phyloP scores from a whole-genome alignment of 257 asterid species.

The Jaltomata sinuosa region DNA sequence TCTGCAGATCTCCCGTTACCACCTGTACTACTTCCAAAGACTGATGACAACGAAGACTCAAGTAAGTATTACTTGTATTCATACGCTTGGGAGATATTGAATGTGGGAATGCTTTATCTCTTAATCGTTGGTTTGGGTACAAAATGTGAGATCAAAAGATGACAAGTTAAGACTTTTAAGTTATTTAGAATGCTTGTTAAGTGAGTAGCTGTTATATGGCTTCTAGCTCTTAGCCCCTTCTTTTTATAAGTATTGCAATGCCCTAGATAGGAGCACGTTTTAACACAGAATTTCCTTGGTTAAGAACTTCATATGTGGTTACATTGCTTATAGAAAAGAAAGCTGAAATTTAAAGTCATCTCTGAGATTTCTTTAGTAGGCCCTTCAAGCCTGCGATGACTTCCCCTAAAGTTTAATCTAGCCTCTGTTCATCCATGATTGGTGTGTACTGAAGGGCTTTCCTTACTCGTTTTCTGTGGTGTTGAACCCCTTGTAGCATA shows the following conservation, averaged over 20 bases:
- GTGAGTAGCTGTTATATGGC: background rate
- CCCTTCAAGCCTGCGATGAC: background rate
- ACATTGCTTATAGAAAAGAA: background rate
- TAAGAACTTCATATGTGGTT: background rate
- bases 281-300: background rate
- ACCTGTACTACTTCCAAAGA: conserved; percentile 44
- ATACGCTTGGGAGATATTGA: background rate
- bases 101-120: background rate
- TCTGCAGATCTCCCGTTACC: conserved; percentile 61
- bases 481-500: background rate
- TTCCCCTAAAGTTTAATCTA: background rate
- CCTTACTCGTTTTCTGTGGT: background rate
- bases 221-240: background rate
- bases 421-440: background rate
- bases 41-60: conserved; percentile 60
- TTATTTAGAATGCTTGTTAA: too few relatives aligned
- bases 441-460: background rate
- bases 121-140: background rate
- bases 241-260: background rate
- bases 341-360: background rate
- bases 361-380: background rate
- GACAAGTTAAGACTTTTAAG: background rate
- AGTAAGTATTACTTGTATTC: conserved; percentile 26
- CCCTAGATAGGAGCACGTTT: background rate
- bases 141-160: background rate